Evolutionary conservation across 106 monocot species (phyloP).

Genomic region (Acorus calamus): DNA sequence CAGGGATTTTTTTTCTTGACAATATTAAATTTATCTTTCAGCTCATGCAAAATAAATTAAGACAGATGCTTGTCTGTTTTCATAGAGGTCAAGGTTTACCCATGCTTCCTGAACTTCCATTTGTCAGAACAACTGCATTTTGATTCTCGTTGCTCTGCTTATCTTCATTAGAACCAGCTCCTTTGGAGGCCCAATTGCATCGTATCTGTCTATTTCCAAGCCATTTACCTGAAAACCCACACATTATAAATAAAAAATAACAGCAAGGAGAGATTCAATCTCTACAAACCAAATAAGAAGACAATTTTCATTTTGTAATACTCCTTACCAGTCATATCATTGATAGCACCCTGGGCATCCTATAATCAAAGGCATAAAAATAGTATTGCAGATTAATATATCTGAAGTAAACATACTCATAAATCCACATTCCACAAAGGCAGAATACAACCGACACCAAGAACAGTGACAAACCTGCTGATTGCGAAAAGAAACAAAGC

Average conservation of each 20-base stretch:
- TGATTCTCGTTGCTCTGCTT: constrained; percentile 36
- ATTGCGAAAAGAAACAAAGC: too few species aligned
- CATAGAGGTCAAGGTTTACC: constrained; percentile 6
- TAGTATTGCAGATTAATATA: not conserved
- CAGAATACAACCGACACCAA: not conserved
- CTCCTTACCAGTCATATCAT: constrained; percentile 36
- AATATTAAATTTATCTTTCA: too few species aligned
- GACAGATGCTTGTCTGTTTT: too few species aligned
- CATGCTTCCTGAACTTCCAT: constrained; percentile 32
- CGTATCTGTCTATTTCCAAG: constrained; percentile 59
- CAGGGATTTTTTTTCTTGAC: too few species aligned
- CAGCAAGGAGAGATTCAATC: too few species aligned
- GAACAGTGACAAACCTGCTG: too few species aligned
- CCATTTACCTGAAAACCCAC: constrained; percentile 40
- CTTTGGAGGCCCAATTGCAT: constrained; percentile 68
- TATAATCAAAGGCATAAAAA: constrained; percentile 8
- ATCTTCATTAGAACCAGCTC: constrained; percentile 25
- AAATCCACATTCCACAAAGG: not conserved
- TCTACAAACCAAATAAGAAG: too few species aligned
- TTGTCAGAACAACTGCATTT: constrained; percentile 40
- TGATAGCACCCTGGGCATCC: constrained; percentile 51
- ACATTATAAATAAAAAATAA: not conserved
- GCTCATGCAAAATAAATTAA: too few species aligned
- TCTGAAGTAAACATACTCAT: not conserved
- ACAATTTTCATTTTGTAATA: too few species aligned